A percentile compares a stretch with the other conserved stretches of the same genome.
Conservation (phyloP, 768 basidiomycete species). For the Pulveroboletus sp. region DNA sequence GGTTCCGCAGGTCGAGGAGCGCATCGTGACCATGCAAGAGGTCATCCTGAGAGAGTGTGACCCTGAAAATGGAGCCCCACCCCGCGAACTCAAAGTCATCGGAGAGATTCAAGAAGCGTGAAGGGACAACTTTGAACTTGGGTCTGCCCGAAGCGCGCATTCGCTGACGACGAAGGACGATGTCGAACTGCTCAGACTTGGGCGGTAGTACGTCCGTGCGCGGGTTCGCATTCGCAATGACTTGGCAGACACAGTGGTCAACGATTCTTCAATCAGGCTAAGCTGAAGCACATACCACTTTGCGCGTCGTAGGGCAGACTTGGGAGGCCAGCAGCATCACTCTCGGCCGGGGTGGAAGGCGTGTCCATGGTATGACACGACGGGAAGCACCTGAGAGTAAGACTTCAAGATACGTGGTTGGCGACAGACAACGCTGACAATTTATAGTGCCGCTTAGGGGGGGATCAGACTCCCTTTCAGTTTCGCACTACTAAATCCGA, state of each 20-base stretch:
- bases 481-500: too few relatives aligned
- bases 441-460: too few relatives aligned
- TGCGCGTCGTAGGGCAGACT: not conserved
- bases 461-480: too few relatives aligned
- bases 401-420: too few relatives aligned
- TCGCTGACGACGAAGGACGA: slow-evolving; percentile 59
- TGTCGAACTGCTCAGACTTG: slow-evolving; percentile 48
- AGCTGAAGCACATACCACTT: slow-evolving; percentile 5
- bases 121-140: slow-evolving; percentile 41
- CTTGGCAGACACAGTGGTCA: slow-evolving; percentile 1
- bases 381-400: too few relatives aligned
- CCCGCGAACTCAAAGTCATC: slow-evolving; percentile 71
- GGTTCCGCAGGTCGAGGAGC: slow-evolving; percentile 29
- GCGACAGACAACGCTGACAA: too few relatives aligned
- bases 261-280: not conserved
- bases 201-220: slow-evolving; percentile 29
- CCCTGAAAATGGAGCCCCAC: slow-evolving; percentile 53
- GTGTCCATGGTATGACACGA: slow-evolving; percentile 6
- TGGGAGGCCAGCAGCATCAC: not conserved
- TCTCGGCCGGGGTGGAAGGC: slow-evolving; percentile 2
- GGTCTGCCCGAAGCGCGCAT: slow-evolving; percentile 42
- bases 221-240: not conserved
- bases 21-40: slow-evolving; percentile 30
- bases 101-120: slow-evolving; percentile 58
- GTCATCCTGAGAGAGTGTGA: slow-evolving; percentile 46